phyloP scores from a whole-genome alignment of 768 basidiomycete genomes.

The Tephrocybe sp. region DNA sequence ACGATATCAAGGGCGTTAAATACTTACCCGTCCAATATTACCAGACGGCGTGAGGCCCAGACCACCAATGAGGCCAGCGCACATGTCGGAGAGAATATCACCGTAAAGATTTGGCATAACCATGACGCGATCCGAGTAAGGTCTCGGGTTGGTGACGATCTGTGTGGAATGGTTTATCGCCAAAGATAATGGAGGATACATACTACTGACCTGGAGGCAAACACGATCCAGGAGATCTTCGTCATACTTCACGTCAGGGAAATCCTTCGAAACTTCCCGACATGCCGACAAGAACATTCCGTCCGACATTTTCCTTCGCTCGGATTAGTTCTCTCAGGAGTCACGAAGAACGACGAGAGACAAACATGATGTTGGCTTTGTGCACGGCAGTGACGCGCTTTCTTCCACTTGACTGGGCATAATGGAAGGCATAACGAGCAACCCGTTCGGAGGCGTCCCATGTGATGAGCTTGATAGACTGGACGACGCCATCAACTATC shows the following conservation, averaged over 20 bases:
- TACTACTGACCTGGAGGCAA: slow-evolving; percentile 74
- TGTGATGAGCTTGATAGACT: slow-evolving; percentile 99
- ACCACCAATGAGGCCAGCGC: slow-evolving; percentile 97
- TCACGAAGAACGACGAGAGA: slow-evolving; percentile 14
- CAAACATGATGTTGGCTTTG: slow-evolving; percentile 99
- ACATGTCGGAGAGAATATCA: slow-evolving; percentile 97
- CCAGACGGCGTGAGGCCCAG: slow-evolving; percentile 96
- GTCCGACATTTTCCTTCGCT: slow-evolving; percentile 96
- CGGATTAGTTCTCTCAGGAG: neutral
- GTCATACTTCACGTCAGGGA: slow-evolving; percentile 90
- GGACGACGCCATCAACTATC: slow-evolving; percentile 97
- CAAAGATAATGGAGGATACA: neutral
- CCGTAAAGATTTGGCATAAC: slow-evolving; percentile 99
- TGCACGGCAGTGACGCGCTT: slow-evolving; percentile 97
- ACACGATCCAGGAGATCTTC: slow-evolving; percentile 97
- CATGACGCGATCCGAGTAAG: slow-evolving; percentile 97
- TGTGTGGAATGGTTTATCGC: slow-evolving; percentile 25
- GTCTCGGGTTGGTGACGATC: slow-evolving; percentile 91
- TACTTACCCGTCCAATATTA: slow-evolving; percentile 88
- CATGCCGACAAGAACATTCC: slow-evolving; percentile 99
- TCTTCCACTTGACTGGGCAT: slow-evolving; percentile 85
- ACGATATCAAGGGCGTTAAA: neutral
- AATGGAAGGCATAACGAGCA: slow-evolving; percentile 97
- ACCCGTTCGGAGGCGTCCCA: slow-evolving; percentile 99
- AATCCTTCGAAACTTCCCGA: slow-evolving; percentile 93